These are phyloP conservation scores for Phytophthora idaei DNA, from an alignment of 352 stramenopile genomes.

Conservation along the genomic window DNA sequence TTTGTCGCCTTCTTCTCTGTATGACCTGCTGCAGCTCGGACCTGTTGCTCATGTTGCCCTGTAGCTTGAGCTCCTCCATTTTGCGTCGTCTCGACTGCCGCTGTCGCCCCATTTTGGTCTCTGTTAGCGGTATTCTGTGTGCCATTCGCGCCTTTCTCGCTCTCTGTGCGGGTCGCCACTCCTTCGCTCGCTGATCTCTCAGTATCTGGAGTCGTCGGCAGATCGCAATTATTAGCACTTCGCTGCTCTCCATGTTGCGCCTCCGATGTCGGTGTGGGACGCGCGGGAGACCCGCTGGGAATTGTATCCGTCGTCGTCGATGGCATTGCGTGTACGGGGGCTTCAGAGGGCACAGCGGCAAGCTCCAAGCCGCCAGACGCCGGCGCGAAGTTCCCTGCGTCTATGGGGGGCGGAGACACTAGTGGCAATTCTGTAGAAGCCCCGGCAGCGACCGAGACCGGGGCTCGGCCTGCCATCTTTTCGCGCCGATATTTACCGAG, in stretches of 20 bases:
- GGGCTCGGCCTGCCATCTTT: slow-evolving; percentile 25
- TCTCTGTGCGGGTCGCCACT: neutral
- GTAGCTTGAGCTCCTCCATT: neutral
- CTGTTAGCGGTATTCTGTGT: neutral
- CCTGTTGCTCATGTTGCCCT: neutral
- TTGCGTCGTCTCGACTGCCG: neutral
- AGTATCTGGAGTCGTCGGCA: slow-evolving; percentile 5
- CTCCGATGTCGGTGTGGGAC: neutral
- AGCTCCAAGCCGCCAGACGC: neutral
- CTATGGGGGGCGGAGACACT: slow-evolving; percentile 10
- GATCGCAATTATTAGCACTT: neutral
- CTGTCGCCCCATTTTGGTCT: neutral
- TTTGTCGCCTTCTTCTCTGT: slow-evolving; percentile 7
- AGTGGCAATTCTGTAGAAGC: neutral
- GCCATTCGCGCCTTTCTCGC: slow-evolving; percentile 7
- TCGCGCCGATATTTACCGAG: neutral
- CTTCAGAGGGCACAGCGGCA: neutral
- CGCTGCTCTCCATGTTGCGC: neutral
- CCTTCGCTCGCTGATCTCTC: slow-evolving; percentile 14
- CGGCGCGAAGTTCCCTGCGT: neutral
- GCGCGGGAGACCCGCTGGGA: slow-evolving; percentile 1
- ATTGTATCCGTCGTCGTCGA: slow-evolving; percentile 3
- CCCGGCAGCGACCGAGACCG: slow-evolving; percentile 3
- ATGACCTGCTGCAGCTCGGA: neutral
- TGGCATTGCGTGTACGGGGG: neutral